A percentile compares a stretch with the other conserved stretches of the same genome.
Evolutionary conservation across 2,329 filamentous ascomycete species (phyloP).

Genomic region (Xenoacremonium recifei): DNA sequence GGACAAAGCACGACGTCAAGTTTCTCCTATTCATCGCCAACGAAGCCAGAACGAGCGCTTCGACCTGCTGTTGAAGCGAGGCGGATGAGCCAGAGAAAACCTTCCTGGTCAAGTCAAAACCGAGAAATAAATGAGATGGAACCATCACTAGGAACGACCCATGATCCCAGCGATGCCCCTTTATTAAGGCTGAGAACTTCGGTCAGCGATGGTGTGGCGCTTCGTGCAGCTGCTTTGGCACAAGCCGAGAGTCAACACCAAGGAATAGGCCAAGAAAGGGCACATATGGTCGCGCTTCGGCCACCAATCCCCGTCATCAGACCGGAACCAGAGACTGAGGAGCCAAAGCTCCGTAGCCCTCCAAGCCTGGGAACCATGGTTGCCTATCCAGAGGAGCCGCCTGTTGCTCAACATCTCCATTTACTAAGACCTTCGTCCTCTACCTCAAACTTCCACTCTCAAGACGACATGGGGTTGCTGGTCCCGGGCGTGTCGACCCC

Average conservation of each 20-base stretch:
- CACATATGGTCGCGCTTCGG: conserved; percentile 4
- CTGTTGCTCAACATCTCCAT: conserved; percentile 37
- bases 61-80: conserved; percentile 12
- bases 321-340: background rate
- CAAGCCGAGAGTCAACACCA: conserved; percentile 3
- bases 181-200: conserved; percentile 12
- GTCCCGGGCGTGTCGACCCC: conserved; percentile 7
- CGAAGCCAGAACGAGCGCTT: conserved; percentile 6
- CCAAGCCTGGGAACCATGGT: conserved; percentile 38
- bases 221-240: conserved; percentile 14
- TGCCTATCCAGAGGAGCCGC: conserved; percentile 34
- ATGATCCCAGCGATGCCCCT: background rate
- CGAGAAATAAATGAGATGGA: conserved; percentile 1
- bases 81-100: conserved; percentile 4
- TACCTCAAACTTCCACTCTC: conserved; percentile 22
- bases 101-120: conserved; percentile 9
- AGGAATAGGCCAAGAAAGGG: background rate
- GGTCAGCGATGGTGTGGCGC: conserved; percentile 17
- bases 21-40: conserved; percentile 15
- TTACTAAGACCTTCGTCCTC: conserved; percentile 33
- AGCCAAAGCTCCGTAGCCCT: conserved; percentile 16
- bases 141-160: conserved; percentile 1
- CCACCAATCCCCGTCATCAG: background rate
- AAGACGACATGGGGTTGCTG: too few species aligned
- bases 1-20: conserved; percentile 19